Conservation (phyloP, 2,329 filamentous ascomycete species). For the Chaetomium olivaceum region DNA sequence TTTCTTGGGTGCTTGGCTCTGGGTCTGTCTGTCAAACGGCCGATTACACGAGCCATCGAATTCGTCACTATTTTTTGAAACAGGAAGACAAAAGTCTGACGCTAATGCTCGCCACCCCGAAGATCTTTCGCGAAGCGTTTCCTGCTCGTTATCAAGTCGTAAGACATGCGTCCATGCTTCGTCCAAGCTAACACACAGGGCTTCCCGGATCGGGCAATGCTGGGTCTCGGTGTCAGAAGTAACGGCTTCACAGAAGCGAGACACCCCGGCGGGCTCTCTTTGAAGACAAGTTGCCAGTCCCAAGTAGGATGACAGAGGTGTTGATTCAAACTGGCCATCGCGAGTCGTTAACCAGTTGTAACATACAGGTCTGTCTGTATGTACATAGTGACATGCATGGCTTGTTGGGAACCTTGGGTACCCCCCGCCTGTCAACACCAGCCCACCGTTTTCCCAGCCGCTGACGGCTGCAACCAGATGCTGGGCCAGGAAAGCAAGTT, state of each 20-base stretch:
- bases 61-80: not conserved
- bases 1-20: not conserved
- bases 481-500: slow-evolving; percentile 14
- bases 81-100: not conserved
- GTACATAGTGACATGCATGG: not conserved
- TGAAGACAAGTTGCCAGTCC: not conserved
- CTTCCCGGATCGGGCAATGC: slow-evolving; percentile 18
- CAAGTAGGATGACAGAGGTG: not conserved
- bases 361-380: not conserved
- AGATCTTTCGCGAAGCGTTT: not conserved
- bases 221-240: too few relatives aligned
- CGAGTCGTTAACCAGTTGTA: not conserved
- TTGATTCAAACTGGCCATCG: not conserved
- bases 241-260: not conserved
- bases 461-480: not conserved
- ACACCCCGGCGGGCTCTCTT: not conserved
- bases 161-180: not conserved
- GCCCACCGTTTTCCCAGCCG: slow-evolving; percentile 8
- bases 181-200: slow-evolving; percentile 3
- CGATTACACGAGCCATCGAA: not conserved
- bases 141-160: not conserved
- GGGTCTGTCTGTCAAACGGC: slow-evolving; percentile 7
- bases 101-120: not conserved
- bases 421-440: not conserved
- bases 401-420: not conserved